These are phyloP conservation scores for Mucor plumbeus DNA, from an alignment of 371 early-diverging fungal genomes.

Conservation along the genomic window DNA sequence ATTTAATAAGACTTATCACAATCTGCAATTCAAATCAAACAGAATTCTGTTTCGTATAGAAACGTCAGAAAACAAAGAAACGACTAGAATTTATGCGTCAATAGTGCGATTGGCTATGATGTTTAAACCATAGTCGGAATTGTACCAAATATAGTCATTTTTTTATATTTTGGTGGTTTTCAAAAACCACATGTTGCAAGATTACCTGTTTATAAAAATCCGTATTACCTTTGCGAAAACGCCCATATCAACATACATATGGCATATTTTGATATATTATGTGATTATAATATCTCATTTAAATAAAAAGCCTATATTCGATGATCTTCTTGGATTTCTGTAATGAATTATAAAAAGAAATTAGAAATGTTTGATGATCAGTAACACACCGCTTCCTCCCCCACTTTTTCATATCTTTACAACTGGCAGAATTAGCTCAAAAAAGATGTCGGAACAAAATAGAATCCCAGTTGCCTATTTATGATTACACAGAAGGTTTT, in stretches of 20 bases:
- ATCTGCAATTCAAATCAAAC: not conserved
- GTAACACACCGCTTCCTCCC: not conserved
- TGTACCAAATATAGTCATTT: constrained; percentile 16
- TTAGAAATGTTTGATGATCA: not conserved
- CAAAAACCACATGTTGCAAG: constrained; percentile 12
- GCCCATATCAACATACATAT: not conserved
- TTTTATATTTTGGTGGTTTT: not conserved
- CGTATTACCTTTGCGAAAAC: not conserved
- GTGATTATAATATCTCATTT: not conserved
- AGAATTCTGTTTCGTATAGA: constrained; percentile 6
- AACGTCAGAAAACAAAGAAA: constrained; percentile 19
- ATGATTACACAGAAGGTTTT: not conserved
- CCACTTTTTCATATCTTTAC: not conserved
- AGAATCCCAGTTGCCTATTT: too few relatives aligned
- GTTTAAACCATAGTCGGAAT: not conserved
- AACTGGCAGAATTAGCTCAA: not conserved
- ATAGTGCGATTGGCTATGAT: constrained; percentile 20
- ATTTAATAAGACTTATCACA: not conserved
- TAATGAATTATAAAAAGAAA: not conserved
- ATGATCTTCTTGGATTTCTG: not conserved
- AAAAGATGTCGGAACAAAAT: not conserved
- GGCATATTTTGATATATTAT: not conserved
- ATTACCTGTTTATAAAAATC: not conserved
- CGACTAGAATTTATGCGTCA: constrained; percentile 10
- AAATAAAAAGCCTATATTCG: not conserved